These are phyloP conservation scores for Apiospora koreana DNA, from an alignment of 2,329 filamentous ascomycete genomes.

Conservation along the genomic window DNA sequence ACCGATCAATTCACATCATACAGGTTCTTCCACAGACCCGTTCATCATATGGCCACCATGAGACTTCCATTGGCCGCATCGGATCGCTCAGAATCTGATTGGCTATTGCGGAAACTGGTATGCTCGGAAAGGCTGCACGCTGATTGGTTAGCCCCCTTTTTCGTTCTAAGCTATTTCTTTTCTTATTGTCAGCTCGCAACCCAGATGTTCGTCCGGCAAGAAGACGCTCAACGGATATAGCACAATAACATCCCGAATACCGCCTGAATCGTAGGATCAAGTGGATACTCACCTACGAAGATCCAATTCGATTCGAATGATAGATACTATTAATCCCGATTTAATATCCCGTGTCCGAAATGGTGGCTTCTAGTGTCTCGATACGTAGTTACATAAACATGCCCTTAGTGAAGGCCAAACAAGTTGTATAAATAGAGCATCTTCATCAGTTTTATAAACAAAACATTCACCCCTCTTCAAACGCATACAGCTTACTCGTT, in stretches of 20 bases:
- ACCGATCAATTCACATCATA: too few relatives aligned
- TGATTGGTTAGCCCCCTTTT: conserved; percentile 17
- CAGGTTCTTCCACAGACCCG: too few relatives aligned
- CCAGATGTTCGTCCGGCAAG: background rate
- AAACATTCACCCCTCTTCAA: too few relatives aligned
- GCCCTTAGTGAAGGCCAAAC: background rate
- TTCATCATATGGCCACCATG: too few relatives aligned
- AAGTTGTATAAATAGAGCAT: too few relatives aligned
- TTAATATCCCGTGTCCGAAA: background rate
- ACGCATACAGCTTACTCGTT: background rate
- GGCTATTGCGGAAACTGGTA: background rate
- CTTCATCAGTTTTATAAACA: too few relatives aligned
- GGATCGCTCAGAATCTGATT: background rate
- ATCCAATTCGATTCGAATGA: background rate
- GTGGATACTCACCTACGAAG: fast-evolving
- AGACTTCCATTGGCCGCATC: background rate
- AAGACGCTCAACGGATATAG: background rate
- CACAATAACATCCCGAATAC: background rate
- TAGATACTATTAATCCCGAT: background rate
- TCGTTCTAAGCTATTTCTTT: background rate
- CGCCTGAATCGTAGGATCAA: background rate
- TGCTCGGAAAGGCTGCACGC: conserved; percentile 19
- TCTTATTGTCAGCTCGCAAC: background rate
- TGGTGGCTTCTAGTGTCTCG: too few relatives aligned
- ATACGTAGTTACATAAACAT: background rate